These are phyloP conservation scores for Schizothecium vesticola DNA, from an alignment of 495 filamentous ascomycete species.

Conservation along the genomic window DNA sequence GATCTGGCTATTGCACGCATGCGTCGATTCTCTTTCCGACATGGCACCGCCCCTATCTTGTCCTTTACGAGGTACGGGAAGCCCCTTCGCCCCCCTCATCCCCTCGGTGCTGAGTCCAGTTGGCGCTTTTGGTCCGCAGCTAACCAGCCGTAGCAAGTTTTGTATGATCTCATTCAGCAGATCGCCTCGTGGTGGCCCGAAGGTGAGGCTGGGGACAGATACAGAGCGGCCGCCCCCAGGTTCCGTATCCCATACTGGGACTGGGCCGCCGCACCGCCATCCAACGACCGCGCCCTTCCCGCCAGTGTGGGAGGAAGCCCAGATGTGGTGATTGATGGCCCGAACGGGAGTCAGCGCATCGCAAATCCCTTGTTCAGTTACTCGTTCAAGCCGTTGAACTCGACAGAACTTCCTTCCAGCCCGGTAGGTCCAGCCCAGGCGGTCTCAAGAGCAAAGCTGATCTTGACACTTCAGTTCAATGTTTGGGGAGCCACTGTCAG, in stretches of 20 bases:
- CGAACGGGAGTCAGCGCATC: conserved; percentile 49
- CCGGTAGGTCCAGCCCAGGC: conserved; percentile 35
- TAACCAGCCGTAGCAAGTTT: conserved; percentile 46
- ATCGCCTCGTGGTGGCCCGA: conserved; percentile 52
- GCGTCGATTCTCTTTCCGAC: conserved; percentile 59
- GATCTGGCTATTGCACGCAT: conserved; percentile 61
- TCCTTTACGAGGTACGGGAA: conserved; percentile 55
- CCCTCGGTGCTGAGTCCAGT: not conserved
- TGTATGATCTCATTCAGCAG: conserved; percentile 45
- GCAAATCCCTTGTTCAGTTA: conserved; percentile 60
- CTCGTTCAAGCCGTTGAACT: conserved; percentile 51
- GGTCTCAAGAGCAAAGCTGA: not conserved
- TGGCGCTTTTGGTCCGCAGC: not conserved
- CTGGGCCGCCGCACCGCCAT: conserved; percentile 53
- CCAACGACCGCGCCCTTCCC: conserved; percentile 45
- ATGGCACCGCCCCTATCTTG: conserved; percentile 70
- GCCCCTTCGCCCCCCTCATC: not conserved
- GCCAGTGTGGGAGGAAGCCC: conserved; percentile 39
- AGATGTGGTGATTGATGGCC: conserved; percentile 45
- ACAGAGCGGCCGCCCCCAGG: conserved; percentile 45
- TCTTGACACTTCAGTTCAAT: conserved; percentile 22
- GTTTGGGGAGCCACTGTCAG: conserved; percentile 45
- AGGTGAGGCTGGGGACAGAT: conserved; percentile 37
- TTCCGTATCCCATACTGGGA: conserved; percentile 67
- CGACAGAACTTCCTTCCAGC: conserved; percentile 33